Percentiles rank a stretch among this genome's conserved stretches.
phyloP scores from a whole-genome alignment of 2,329 filamentous ascomycete genomes.

The Fusarium paranaense region DNA sequence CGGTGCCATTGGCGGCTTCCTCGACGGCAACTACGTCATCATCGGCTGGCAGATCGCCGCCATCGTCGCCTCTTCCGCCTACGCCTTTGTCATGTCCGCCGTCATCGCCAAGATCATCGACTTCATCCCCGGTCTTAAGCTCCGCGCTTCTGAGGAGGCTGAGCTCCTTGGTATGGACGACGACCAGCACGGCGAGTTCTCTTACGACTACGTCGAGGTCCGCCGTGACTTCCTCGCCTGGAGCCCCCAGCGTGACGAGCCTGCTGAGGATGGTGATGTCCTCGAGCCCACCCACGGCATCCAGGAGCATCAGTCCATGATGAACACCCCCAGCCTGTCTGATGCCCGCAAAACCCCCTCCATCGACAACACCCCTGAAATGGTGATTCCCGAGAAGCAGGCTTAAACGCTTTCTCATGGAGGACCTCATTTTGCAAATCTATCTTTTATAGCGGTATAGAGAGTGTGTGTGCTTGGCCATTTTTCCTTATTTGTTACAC shows the following conservation, averaged over 20 bases:
- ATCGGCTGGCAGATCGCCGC: slow-evolving; percentile 86
- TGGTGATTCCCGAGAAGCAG: slow-evolving; percentile 26
- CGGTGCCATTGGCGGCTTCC: slow-evolving; percentile 74
- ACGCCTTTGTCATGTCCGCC: slow-evolving; percentile 80
- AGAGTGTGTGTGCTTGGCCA: slow-evolving; percentile 6
- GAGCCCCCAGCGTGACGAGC: slow-evolving; percentile 80
- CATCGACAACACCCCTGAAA: slow-evolving; percentile 27
- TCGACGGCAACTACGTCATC: slow-evolving; percentile 79
- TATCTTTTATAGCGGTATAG: slow-evolving; percentile 32
- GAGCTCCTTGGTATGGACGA: slow-evolving; percentile 91
- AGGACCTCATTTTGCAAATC: slow-evolving; percentile 16
- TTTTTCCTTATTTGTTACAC: slow-evolving; percentile 10
- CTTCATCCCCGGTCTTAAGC: slow-evolving; percentile 79
- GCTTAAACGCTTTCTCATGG: slow-evolving; percentile 8
- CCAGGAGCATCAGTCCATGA: slow-evolving; percentile 67
- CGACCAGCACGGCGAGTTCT: slow-evolving; percentile 90
- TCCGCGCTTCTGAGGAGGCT: slow-evolving; percentile 83
- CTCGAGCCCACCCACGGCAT: slow-evolving; percentile 78
- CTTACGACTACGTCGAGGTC: slow-evolving; percentile 91
- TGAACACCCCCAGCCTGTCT: slow-evolving; percentile 46
- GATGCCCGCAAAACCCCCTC: slow-evolving; percentile 43
- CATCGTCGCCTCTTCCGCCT: slow-evolving; percentile 73
- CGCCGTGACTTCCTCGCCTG: slow-evolving; percentile 89
- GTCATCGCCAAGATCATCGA: slow-evolving; percentile 81
- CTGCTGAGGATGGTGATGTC: slow-evolving; percentile 66